Evolutionary conservation across 1,284 basidiomycete species (phyloP).

Genomic region (Bjerkandera adusta): DNA sequence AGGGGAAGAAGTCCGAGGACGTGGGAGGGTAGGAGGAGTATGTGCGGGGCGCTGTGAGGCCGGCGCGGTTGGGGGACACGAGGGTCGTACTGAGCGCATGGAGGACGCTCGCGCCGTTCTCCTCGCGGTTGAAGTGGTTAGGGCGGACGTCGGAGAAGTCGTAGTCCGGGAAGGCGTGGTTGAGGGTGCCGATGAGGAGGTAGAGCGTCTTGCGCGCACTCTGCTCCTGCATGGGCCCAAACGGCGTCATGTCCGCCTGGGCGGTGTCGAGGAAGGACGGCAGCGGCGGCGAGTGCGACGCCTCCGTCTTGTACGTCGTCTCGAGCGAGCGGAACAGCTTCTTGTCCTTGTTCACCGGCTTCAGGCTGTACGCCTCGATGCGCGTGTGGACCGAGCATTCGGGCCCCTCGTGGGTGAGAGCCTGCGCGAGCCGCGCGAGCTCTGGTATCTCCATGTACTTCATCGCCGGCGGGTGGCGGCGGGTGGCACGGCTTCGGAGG

Average conservation of each 20-base stretch:
- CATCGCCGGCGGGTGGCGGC: constrained; percentile 47
- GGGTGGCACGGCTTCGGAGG: constrained; percentile 3
- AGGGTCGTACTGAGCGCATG: constrained; percentile 81
- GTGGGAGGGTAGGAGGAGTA: constrained; percentile 81
- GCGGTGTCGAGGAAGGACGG: constrained; percentile 71
- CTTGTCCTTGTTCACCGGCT: constrained; percentile 96
- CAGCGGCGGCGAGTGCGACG: constrained; percentile 67
- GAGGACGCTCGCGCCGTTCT: constrained; percentile 75
- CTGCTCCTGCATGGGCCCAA: constrained; percentile 74
- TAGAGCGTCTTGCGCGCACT: constrained; percentile 86
- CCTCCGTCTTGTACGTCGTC: constrained; percentile 77
- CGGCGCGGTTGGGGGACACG: constrained; percentile 61
- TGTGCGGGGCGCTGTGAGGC: constrained; percentile 65
- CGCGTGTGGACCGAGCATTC: constrained; percentile 92
- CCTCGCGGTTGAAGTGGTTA: constrained; percentile 86
- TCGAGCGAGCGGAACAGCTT: constrained; percentile 94
- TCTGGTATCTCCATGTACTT: constrained; percentile 90
- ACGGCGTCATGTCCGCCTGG: constrained; percentile 67
- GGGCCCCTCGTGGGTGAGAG: constrained; percentile 83
- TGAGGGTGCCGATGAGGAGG: constrained; percentile 94
- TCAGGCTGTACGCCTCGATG: constrained; percentile 97
- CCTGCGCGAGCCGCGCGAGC: constrained; percentile 75
- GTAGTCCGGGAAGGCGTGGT: constrained; percentile 96
- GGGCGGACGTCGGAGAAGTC: constrained; percentile 94
- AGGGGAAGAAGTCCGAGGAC: constrained; percentile 71